Evolutionary conservation across 73 alveolate species (phyloP), one percentile per base, ranked within the genome.

Genomic region (Paramecium biaurelia): DNA sequence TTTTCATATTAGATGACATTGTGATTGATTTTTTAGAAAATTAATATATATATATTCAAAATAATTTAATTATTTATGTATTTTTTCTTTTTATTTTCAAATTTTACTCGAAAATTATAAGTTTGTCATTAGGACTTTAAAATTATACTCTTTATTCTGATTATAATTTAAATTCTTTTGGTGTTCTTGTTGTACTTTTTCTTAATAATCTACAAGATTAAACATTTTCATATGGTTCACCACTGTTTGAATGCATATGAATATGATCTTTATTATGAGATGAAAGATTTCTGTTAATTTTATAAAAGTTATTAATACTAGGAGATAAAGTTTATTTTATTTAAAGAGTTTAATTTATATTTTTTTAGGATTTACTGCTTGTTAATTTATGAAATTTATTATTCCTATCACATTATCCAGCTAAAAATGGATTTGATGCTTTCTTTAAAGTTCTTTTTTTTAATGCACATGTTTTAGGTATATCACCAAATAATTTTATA

Each of bases 211-310:
- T 63, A 63, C 84, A 30, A 1, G 84, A 63, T 63, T 63, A 26
- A 30, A 63, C 84, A 12, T 9, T 30, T 12, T 63, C 84, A 30
- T 63, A 63, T 2, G 23, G 23, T 6, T 63, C 84, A 0, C 47
- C 84, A 63, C 12, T 63, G 15, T 20, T 63, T 63, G 84, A 63
- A 63, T 63, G 53, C 84, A 63, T 63, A 30, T 63, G 84, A 63
- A 32, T 1, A 63, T 26, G 41, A 30, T 63, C 41, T 2, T 8
- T 63, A 24, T 63, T 63, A 63, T 63, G 84, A 11, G 84, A 63
- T 14, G 84, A 63, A 14, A 63, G 45, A 63, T 63, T 63, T 30
- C 84, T 26, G 11, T 63, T 63, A 7, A 63, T 32, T 63, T 63
- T 63, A 63, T 63, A 23, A 11, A 63, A 23, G 24, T 24, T 63